phyloP scores from a whole-genome alignment of 306 rosid species.

The Myrica gale region DNA sequence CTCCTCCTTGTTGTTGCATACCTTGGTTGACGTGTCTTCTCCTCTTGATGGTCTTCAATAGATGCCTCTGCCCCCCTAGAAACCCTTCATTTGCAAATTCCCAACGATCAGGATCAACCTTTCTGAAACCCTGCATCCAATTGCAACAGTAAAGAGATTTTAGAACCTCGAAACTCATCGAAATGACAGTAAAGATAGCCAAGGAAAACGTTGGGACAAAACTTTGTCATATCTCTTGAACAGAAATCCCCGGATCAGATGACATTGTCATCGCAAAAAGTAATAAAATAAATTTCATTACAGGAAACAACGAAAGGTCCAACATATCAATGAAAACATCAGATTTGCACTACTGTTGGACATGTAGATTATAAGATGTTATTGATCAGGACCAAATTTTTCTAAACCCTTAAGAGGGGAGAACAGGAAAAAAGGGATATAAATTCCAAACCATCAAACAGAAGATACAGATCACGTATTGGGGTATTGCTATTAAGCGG shows the following conservation, averaged over 20 bases:
- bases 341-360: background rate
- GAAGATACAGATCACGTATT: too few relatives aligned
- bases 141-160: background rate
- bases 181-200: background rate
- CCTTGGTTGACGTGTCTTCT: slow-evolving; percentile 63
- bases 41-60: slow-evolving; percentile 78
- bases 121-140: slow-evolving; percentile 74
- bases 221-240: background rate
- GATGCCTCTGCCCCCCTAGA: slow-evolving; percentile 72
- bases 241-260: background rate
- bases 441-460: too few relatives aligned
- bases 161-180: background rate
- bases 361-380: background rate
- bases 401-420: background rate
- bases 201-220: background rate
- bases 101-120: slow-evolving; percentile 95
- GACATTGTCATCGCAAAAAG: background rate
- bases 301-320: background rate
- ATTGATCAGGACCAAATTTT: background rate
- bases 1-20: slow-evolving; percentile 37
- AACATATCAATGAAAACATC: background rate
- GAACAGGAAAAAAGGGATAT: too few relatives aligned
- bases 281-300: background rate
- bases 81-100: slow-evolving; percentile 95
- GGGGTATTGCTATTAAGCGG: too few relatives aligned